Evolutionary conservation across 345 rosid species (phyloP).

Genomic region (Camelina laxa): DNA sequence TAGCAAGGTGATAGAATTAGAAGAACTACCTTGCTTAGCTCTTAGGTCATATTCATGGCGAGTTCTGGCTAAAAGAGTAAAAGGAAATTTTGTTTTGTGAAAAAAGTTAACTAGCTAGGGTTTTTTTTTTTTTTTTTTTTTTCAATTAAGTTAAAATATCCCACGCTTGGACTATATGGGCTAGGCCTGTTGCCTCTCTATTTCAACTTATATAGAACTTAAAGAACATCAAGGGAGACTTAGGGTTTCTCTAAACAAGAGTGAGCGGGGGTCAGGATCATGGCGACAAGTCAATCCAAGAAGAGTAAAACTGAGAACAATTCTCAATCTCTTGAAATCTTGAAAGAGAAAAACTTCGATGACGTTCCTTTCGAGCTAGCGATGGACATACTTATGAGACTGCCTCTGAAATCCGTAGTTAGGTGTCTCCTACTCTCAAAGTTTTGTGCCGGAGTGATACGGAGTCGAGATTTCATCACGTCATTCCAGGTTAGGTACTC

Average conservation of each 20-base stretch:
- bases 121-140: too few relatives aligned
- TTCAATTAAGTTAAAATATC: neutral
- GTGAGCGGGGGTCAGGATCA: neutral
- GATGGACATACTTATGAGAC: neutral
- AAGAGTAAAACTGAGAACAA: neutral
- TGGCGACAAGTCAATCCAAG: neutral
- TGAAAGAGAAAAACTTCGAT: neutral
- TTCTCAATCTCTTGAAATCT: neutral
- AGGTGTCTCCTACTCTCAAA: constrained; percentile 15
- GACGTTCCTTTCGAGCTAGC: neutral
- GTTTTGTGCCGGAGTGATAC: neutral
- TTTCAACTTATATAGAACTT: too few relatives aligned
- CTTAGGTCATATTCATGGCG: too few relatives aligned
- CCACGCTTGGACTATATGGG: too few relatives aligned
- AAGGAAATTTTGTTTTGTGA: too few relatives aligned
- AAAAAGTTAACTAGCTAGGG: too few relatives aligned
- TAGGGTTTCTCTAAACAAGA: neutral
- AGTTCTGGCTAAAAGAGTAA: too few relatives aligned
- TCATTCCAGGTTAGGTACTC: neutral
- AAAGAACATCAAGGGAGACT: neutral
- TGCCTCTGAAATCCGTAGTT: constrained; percentile 7
- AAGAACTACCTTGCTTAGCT: neutral
- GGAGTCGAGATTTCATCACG: neutral
- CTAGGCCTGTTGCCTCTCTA: too few relatives aligned
- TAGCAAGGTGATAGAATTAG: neutral